Conservation (phyloP, 2,329 filamentous ascomycete species). For the Magnaporthales sp. region DNA sequence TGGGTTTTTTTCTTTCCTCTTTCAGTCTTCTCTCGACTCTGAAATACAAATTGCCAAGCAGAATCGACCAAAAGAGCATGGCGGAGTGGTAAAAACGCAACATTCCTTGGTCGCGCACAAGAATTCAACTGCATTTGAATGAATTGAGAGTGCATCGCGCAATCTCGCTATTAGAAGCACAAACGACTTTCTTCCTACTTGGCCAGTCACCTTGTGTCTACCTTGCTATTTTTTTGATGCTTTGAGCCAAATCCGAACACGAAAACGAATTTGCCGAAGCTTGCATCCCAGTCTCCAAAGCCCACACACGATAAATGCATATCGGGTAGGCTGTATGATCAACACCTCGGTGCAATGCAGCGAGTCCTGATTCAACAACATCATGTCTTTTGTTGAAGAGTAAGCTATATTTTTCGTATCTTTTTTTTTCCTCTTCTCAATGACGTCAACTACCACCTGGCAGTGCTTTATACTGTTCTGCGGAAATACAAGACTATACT, state of each 20-base stretch:
- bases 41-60: background rate
- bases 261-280: background rate
- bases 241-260: slow-evolving; percentile 1
- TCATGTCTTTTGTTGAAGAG: slow-evolving; percentile 40
- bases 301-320: background rate
- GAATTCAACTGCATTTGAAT: background rate
- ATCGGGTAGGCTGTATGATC: background rate
- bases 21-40: background rate
- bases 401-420: slow-evolving; percentile 20
- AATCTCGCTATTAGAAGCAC: background rate
- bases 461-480: background rate
- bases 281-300: background rate
- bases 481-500: background rate
- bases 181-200: background rate
- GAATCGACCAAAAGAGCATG: background rate
- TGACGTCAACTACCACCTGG: slow-evolving; percentile 22
- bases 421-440: background rate
- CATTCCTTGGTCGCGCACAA: background rate
- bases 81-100: background rate
- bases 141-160: background rate
- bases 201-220: background rate
- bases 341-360: background rate
- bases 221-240: background rate
- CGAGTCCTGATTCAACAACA: background rate
- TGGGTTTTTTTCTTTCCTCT: background rate